Percentiles rank a stretch among this genome's conserved stretches.
Conservation (phyloP, 345 rosid genomes). For the Eucalyptus regnans region DNA sequence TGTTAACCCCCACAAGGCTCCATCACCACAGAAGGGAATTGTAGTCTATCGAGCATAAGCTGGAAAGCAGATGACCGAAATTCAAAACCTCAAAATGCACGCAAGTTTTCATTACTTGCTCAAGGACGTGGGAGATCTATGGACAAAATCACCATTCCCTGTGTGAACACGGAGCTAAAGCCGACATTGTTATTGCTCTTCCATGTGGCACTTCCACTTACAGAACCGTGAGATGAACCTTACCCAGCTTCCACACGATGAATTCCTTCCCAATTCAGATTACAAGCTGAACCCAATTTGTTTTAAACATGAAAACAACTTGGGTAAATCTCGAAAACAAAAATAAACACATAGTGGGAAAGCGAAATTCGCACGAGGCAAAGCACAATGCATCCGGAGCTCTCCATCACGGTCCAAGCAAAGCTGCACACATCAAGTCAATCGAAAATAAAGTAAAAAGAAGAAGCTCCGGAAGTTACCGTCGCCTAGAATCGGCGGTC, state of each 20-base stretch:
- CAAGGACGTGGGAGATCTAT: neutral
- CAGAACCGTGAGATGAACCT: neutral
- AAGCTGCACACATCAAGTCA: neutral
- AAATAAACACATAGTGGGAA: neutral
- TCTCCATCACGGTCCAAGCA: neutral
- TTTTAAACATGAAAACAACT: neutral
- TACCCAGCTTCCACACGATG: neutral
- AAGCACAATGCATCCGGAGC: neutral
- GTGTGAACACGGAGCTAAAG: neutral
- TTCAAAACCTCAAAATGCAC: neutral
- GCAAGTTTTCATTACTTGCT: neutral
- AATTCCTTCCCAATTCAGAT: neutral
- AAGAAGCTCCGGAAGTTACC: constrained; percentile 17
- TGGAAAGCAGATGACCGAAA: neutral
- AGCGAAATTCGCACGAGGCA: neutral
- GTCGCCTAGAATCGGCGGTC: constrained; percentile 81
- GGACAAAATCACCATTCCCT: neutral
- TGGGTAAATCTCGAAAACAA: neutral
- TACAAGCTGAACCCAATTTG: neutral
- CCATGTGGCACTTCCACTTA: neutral
- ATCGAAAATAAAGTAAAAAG: neutral
- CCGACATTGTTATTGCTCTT: neutral
- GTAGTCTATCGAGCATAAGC: neutral
- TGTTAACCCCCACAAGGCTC: neutral
- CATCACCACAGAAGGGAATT: neutral